These are phyloP conservation scores for Metschnikowia aberdeeniae DNA, from an alignment of 805 yeast genomes.

Conservation along the genomic window DNA sequence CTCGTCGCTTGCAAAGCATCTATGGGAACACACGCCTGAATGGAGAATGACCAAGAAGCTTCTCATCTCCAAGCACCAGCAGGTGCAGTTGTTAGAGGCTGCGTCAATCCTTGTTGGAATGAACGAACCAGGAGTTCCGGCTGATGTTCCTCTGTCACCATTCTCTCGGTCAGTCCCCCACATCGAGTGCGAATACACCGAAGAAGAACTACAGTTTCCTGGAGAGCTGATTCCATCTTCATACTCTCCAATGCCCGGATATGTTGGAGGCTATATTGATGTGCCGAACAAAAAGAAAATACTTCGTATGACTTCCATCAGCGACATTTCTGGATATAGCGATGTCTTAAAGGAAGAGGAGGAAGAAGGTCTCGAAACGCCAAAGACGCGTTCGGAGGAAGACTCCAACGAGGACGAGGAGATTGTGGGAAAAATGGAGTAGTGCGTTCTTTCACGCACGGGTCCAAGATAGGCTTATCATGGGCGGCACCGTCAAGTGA, in stretches of 20 bases:
- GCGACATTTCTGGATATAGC: background rate
- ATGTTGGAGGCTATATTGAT: constrained; percentile 20
- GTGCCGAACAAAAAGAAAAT: constrained; percentile 14
- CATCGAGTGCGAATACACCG: constrained; percentile 3
- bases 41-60: constrained; percentile 85
- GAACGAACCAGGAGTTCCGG: constrained; percentile 40
- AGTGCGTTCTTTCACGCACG: background rate
- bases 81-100: constrained; percentile 76
- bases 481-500: background rate
- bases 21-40: constrained; percentile 94
- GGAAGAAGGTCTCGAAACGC: constrained; percentile 1
- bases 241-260: constrained; percentile 20
- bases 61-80: constrained; percentile 81
- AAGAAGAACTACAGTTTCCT: constrained; percentile 44
- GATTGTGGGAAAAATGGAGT: constrained; percentile 17
- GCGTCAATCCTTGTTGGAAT: constrained; percentile 74
- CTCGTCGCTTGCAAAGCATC: constrained; percentile 79
- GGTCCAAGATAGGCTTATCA: background rate
- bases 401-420: constrained; percentile 16
- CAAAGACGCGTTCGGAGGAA: background rate
- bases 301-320: constrained; percentile 7
- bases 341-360: constrained; percentile 13
- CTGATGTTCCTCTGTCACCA: constrained; percentile 8
- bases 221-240: constrained; percentile 25
- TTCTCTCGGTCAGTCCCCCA: constrained; percentile 25